Evolutionary conservation across 2,329 filamentous ascomycete genomes (phyloP), one percentile per base, ranked within the genome.

Genomic region (Trichoderma koningiopsis): DNA sequence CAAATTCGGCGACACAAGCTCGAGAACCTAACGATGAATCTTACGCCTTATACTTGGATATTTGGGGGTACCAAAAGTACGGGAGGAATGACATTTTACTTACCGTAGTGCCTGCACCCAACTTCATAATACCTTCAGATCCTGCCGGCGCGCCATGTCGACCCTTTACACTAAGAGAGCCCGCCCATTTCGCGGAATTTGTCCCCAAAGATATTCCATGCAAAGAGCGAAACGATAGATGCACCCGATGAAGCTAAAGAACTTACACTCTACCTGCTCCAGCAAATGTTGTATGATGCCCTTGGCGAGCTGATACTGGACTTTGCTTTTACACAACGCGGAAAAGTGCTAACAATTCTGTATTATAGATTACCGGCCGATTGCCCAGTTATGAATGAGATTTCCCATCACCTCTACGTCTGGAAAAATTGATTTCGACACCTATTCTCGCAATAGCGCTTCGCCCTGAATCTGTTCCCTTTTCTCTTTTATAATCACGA

Each of bases 331-430:
- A 24, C n/a, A 22, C 5, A n/a, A 16, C 7, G 2, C 40, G 16
- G 24, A 49, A 49, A 11, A 11, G 47, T 10, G n/a, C 22, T 49
- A 16, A 49, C n/a, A 49, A 5, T 22, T 8, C 47, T 49, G 43
- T 13, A 5, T 5, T 5, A 11, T 1, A 0, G n/a, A 0, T 24
- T 49, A 13, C n/a, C n/a, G n/a, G 47, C 11, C 47, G 10, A 24
- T 11, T 13, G 4, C 2, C n/a, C n/a, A 49, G 7, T 22, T 22
- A 13, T 13, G 10, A 22, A 22, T 13, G 7, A 49, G 10, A 22
- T 24, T 49, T 13, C 47, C n/a, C 10, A 5, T 4, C 10, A 10
- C 11, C 3, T 24, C n/a, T 24, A 24, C n/a, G 22, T 24, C 43
- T 49, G 11, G 47, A 49, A 5, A 7, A n/a, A 24, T 24, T 24